Evolutionary conservation across 257 asterid genomes (phyloP).

Genomic region (Parsonsia alboflavescens): DNA sequence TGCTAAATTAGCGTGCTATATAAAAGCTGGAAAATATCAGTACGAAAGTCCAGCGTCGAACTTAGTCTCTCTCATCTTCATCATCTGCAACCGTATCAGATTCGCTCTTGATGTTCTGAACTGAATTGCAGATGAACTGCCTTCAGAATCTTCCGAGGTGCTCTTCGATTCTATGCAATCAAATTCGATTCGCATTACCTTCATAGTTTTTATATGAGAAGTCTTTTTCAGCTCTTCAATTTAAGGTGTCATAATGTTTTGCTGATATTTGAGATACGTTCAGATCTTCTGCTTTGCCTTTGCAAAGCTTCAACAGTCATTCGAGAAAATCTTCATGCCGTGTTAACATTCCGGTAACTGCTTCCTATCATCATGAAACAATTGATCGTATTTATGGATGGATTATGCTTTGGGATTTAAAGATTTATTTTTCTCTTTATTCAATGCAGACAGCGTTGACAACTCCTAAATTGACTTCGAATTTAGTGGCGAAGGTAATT

Average conservation of each 20-base stretch:
- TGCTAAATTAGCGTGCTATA: background rate
- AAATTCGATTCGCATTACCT: background rate
- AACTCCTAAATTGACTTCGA: slow-evolving; percentile 14
- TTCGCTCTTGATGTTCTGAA: slow-evolving; percentile 1
- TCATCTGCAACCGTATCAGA: background rate
- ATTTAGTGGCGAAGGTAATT: slow-evolving; percentile 23
- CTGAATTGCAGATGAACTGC: slow-evolving; percentile 52
- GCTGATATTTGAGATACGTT: background rate
- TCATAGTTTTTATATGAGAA: background rate
- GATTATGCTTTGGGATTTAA: background rate
- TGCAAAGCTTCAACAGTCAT: slow-evolving; percentile 38
- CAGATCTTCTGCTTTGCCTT: slow-evolving; percentile 40
- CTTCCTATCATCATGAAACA: background rate
- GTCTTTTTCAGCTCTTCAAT: background rate
- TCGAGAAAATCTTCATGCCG: slow-evolving; percentile 30
- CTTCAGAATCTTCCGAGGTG: slow-evolving; percentile 76
- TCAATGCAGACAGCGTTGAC: slow-evolving; percentile 19
- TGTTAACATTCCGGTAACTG: slow-evolving; percentile 43
- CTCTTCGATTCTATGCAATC: slow-evolving; percentile 1
- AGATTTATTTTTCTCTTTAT: background rate
- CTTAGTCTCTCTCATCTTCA: slow-evolving; percentile 1
- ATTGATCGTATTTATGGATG: background rate
- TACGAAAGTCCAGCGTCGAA: background rate
- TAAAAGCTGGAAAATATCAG: slow-evolving; percentile 25
- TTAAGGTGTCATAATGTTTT: background rate